Percentiles rank a stretch among this genome's conserved stretches.
These are phyloP conservation scores for Lasiosphaeria miniovina DNA, from an alignment of 495 filamentous ascomycete genomes.

Conservation along the genomic window DNA sequence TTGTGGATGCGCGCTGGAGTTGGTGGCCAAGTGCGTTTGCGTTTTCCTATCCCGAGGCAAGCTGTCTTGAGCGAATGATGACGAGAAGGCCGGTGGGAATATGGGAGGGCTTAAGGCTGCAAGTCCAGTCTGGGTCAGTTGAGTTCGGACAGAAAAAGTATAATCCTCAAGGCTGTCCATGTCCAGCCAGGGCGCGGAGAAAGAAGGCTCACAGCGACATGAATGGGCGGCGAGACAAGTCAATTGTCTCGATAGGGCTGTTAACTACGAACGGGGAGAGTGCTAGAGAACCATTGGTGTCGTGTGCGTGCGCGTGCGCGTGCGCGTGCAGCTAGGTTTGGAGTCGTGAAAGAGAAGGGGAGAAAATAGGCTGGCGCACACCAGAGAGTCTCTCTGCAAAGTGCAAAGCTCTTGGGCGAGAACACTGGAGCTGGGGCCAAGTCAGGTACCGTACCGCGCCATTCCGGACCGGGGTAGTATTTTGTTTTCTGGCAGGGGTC, in stretches of 20 bases:
- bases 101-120: constrained; percentile 5
- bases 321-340: too few species aligned
- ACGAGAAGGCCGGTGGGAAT: neutral
- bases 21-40: constrained; percentile 3
- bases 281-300: constrained; percentile 9
- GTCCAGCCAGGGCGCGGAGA: neutral
- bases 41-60: constrained; percentile 9
- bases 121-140: neutral
- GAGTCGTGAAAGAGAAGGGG: constrained; percentile 1
- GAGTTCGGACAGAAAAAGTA: constrained; percentile 9
- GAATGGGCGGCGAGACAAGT: constrained; percentile 26
- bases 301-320: too few species aligned
- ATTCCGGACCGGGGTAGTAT: neutral
- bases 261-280: constrained; percentile 14
- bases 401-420: neutral
- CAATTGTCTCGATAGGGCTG: constrained; percentile 24
- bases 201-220: constrained; percentile 31
- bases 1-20: neutral
- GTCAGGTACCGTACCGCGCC: neutral
- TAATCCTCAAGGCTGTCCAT: neutral
- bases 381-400: neutral
- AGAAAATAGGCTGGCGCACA: neutral
- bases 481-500: constrained; percentile 10
- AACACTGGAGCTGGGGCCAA: neutral
- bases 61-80: constrained; percentile 4